Conservation (phyloP, 163 green algal species). For the Scenedesmus sp. region DNA sequence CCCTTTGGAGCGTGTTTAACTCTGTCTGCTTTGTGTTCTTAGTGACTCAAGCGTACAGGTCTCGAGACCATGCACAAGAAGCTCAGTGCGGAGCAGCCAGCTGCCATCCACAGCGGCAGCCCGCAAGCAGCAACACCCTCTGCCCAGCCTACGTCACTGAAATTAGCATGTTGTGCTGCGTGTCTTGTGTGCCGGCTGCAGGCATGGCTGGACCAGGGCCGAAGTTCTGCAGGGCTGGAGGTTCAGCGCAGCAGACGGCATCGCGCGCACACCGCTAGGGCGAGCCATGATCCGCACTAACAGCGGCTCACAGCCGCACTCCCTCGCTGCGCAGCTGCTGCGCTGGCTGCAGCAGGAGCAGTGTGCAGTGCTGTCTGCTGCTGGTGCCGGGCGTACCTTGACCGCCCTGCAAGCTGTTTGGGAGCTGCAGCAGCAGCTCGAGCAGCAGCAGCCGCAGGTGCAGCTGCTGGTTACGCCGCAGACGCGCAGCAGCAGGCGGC, state of each 20-base stretch:
- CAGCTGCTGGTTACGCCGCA: conserved; percentile 1
- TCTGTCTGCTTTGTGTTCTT: too few species aligned
- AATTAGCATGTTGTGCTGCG: background rate
- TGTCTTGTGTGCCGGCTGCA: background rate
- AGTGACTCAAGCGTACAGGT: too few species aligned
- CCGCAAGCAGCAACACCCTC: background rate
- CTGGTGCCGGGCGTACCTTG: background rate
- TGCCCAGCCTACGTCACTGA: too few species aligned
- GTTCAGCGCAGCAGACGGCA: background rate
- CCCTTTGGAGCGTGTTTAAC: too few species aligned
- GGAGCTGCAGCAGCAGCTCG: conserved; percentile 24
- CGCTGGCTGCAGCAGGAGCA: conserved; percentile 17
- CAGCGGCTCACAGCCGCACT: conserved; percentile 1
- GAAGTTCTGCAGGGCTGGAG: conserved; percentile 13
- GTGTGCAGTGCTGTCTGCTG: conserved; percentile 9
- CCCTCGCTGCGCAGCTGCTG: conserved; percentile 14
- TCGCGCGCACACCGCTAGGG: conserved; percentile 6
- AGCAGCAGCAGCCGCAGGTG: conserved; percentile 21
- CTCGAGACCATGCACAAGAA: too few species aligned
- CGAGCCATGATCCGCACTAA: background rate
- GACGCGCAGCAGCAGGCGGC: background rate
- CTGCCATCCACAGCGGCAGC: background rate
- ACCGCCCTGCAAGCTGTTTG: background rate
- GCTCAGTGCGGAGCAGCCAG: too few species aligned
- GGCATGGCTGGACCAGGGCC: conserved; percentile 3